Conservation (phyloP, 768 basidiomycete genomes). For the Naganishia onofrii region DNA sequence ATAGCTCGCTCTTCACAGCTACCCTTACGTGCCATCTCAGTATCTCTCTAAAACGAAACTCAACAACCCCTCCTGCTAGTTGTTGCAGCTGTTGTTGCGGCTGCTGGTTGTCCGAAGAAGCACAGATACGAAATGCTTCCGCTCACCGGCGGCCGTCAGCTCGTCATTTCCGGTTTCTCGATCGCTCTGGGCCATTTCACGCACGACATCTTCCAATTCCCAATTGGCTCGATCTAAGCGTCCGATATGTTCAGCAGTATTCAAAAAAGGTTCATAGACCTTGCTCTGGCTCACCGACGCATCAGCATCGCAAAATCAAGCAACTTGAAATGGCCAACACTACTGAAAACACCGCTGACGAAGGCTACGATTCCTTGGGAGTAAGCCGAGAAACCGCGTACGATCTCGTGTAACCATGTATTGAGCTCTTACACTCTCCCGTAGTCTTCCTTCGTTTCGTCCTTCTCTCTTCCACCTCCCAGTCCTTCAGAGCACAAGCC, state of each 20-base stretch:
- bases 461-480: constrained; percentile 39
- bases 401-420: neutral
- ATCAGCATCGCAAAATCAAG: neutral
- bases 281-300: neutral
- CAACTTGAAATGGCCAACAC: neutral
- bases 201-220: constrained; percentile 13
- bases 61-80: no score
- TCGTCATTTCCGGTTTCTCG: neutral
- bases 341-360: neutral
- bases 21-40: no score
- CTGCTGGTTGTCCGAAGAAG: no score
- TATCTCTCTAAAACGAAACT: no score
- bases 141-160: neutral
- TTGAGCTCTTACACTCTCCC: neutral
- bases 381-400: neutral
- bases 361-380: constrained; percentile 23
- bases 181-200: neutral
- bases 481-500: constrained; percentile 24
- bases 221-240: neutral
- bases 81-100: no score
- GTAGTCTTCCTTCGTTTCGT: constrained; percentile 36
- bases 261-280: no score
- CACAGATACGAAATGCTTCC: neutral
- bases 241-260: neutral
- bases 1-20: neutral